Conservation (phyloP, 176 grass and related monocot species). For the Rhynchospora tenuis region DNA sequence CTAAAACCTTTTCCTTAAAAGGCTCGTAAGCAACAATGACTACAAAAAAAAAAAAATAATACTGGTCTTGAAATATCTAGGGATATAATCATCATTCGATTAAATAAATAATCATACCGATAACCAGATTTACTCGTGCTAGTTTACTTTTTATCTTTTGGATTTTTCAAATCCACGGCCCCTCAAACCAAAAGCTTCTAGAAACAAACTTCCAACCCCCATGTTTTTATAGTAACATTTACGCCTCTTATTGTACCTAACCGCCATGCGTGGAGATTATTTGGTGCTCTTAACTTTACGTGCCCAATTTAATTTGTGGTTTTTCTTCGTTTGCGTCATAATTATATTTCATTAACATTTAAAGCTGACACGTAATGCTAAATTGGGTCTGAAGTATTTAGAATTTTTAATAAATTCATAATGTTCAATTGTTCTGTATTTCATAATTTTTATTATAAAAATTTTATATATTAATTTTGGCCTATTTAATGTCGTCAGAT, state of each 20-base stretch:
- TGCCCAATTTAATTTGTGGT: not conserved
- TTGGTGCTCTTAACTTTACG: not conserved
- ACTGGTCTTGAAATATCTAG: not conserved
- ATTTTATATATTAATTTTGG: not conserved
- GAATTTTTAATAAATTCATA: not conserved
- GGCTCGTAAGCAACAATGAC: not conserved
- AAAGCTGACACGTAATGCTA: not conserved
- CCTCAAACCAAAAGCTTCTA: not conserved
- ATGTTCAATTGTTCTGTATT: not conserved
- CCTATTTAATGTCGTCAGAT: not conserved
- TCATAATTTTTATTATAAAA: not conserved
- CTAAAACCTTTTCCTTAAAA: too few relatives aligned
- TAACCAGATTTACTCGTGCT: not conserved
- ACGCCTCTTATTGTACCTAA: constrained; percentile 12
- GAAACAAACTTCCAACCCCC: not conserved
- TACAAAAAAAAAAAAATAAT: not conserved
- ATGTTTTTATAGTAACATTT: not conserved
- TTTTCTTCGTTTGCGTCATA: not conserved
- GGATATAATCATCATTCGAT: not conserved
- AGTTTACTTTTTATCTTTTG: too few relatives aligned
- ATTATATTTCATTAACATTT: not conserved
- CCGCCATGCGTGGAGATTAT: not conserved
- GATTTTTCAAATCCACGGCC: too few relatives aligned
- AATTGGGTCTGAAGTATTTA: not conserved
- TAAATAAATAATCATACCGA: not conserved